phyloP scores from a whole-genome alignment of 2,329 filamentous ascomycete genomes.

The Orbilia quercus region DNA sequence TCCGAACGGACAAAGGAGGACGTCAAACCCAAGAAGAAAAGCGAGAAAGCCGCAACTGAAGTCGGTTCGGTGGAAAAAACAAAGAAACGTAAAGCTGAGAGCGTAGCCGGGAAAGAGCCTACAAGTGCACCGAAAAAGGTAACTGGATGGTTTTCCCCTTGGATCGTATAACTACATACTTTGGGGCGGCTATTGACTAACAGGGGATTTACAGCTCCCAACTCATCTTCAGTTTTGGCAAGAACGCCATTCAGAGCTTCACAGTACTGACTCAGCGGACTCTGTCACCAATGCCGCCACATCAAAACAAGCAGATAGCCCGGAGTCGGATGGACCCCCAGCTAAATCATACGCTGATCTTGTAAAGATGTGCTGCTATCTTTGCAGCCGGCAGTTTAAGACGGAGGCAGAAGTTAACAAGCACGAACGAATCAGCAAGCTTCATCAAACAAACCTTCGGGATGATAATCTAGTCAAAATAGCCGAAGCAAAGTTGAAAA shows the following conservation, averaged over 20 bases:
- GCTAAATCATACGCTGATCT: conserved; percentile 72
- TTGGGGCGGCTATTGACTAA: not conserved
- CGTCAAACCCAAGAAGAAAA: conserved; percentile 66
- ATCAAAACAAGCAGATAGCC: conserved; percentile 57
- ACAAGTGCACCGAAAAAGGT: conserved; percentile 61
- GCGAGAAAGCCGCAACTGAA: conserved; percentile 54
- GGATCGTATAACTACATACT: not conserved
- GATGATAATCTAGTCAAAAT: conserved; percentile 66
- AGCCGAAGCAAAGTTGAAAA: conserved; percentile 63
- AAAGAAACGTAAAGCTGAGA: conserved; percentile 61
- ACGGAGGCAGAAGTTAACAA: conserved; percentile 68
- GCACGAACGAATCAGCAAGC: conserved; percentile 71
- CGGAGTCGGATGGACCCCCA: conserved; percentile 62
- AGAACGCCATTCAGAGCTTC: conserved; percentile 75
- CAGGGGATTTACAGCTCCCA: conserved; percentile 65
- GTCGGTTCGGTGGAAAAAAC: conserved; percentile 55
- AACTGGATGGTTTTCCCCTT: conserved; percentile 6
- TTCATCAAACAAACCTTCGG: conserved; percentile 70
- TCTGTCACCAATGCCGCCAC: conserved; percentile 52
- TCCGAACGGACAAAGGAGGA: conserved; percentile 61
- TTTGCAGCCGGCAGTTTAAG: conserved; percentile 72
- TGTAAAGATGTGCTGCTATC: conserved; percentile 70
- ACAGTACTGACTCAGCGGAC: conserved; percentile 63
- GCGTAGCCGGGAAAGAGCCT: conserved; percentile 61
- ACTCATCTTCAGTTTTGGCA: conserved; percentile 78